A percentile compares a stretch with the other conserved stretches of the same genome.
Evolutionary conservation across 805 yeast species (phyloP).

Genomic region (Candida ipomoeae): DNA sequence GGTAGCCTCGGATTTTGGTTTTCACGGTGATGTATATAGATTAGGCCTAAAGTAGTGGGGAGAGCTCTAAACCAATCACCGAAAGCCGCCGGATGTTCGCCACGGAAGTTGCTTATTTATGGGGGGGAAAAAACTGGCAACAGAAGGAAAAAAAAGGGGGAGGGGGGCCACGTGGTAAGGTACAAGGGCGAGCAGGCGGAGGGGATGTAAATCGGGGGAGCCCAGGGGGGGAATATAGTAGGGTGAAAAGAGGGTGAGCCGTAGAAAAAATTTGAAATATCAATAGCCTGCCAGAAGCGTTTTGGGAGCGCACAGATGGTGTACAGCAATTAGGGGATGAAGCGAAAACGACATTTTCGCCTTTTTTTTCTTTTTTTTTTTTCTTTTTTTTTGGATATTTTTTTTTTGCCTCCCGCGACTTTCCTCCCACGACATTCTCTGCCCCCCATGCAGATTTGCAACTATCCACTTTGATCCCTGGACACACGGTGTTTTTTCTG

Average conservation of each 20-base stretch:
- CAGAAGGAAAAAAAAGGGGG: slow-evolving; percentile 6
- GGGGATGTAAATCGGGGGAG: slow-evolving; percentile 5
- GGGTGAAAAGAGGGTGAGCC: slow-evolving; percentile 11
- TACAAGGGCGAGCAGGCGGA: slow-evolving; percentile 1
- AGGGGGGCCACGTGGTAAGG: slow-evolving; percentile 2
- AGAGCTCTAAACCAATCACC: slow-evolving; percentile 5
- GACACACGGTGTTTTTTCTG: slow-evolving; percentile 1
- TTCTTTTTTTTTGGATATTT: slow-evolving; percentile 10
- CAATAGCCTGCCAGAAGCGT: slow-evolving; percentile 8
- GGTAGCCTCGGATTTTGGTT: background rate
- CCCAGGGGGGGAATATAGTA: slow-evolving; percentile 6
- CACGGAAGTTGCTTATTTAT: slow-evolving; percentile 9
- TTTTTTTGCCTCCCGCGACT: slow-evolving; percentile 7
- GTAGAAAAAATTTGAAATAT: slow-evolving; percentile 9
- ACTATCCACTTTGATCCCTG: slow-evolving; percentile 1
- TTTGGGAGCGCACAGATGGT: slow-evolving; percentile 17
- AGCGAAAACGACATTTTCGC: slow-evolving; percentile 18
- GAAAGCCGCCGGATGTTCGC: slow-evolving; percentile 4
- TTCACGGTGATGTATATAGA: background rate
- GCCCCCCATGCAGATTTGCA: slow-evolving; percentile 5
- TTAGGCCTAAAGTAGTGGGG: background rate
- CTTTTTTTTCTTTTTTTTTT: slow-evolving; percentile 11
- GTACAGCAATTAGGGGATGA: slow-evolving; percentile 21
- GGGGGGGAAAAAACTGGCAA: slow-evolving; percentile 3
- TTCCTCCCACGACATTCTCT: slow-evolving; percentile 4